Base-by-base conservation (phyloP, 1,284 basidiomycete species). In the Tylopilus sp. region DNA sequence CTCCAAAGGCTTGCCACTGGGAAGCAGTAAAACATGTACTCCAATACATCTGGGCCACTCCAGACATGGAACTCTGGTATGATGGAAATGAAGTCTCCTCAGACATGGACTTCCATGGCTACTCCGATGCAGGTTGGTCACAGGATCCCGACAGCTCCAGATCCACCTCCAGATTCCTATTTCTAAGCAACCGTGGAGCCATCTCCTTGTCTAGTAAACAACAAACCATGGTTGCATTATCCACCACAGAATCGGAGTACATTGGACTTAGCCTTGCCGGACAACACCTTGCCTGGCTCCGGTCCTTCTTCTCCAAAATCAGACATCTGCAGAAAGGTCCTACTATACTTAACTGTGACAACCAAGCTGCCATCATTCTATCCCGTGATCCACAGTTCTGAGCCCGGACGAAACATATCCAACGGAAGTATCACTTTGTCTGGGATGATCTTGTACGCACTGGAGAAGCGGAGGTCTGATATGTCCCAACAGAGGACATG, bases 361-460 rank as follows among this genome's bases (percentile, higher is more conserved):
- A 75, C 47, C 61, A 71, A 40, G 58, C 68, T 0, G 63, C 69
- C 3, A 71, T 77, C 35, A 54, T 53, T 1, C 50, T 78, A 2
- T 58, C 62, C 3, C 49, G 62, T 1, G 65, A 74, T 40, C 62
- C 68, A 15, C 54, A 62, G 11, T 68, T 69, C 48, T 71, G 71
- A 40, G 62, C 66, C 5, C 50, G 70, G 6, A 74, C 72, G 0
- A 79, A 79, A 53, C 78, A 81, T 54, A 76, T 80, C 8, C 51
- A 57, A 20, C 3, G 22, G 17, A 61, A 64, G n/a, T 63, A 62
- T 37, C 65, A 70, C 56, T 67, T 66, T 52, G 50, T 71, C 47
- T 52, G 62, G 33, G 67, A 72, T 58, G 62, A 65, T 45, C 56
- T 67, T 45, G 60, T 61, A 5, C 52, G 35, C 9, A 62, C 55